These are phyloP conservation scores for Aspergillus sp. DNA, from an alignment of 2,329 filamentous ascomycete genomes.

Conservation along the genomic window DNA sequence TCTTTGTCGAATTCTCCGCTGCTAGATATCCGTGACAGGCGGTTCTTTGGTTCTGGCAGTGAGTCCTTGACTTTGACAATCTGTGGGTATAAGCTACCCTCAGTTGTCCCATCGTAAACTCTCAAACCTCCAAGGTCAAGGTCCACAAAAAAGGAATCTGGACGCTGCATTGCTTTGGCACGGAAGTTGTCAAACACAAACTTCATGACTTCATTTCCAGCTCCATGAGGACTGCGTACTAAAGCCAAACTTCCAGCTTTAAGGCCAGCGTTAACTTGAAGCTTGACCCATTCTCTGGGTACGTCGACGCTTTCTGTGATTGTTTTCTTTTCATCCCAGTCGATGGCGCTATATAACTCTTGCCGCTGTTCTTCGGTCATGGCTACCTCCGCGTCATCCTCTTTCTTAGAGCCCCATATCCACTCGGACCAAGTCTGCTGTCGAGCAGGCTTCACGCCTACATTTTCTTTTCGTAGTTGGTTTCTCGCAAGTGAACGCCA, in stretches of 20 bases:
- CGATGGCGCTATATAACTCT: slow-evolving; percentile 94
- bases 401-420: slow-evolving; percentile 81
- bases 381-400: slow-evolving; percentile 73
- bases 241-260: slow-evolving; percentile 95
- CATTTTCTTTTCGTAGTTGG: slow-evolving; percentile 91
- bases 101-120: slow-evolving; percentile 93
- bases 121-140: slow-evolving; percentile 88
- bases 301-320: slow-evolving; percentile 84
- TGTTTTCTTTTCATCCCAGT: slow-evolving; percentile 95
- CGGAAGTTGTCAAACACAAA: slow-evolving; percentile 94
- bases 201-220: slow-evolving; percentile 77
- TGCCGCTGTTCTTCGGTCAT: slow-evolving; percentile 96
- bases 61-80: slow-evolving; percentile 95
- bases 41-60: slow-evolving; percentile 55
- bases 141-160: slow-evolving; percentile 86
- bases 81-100: slow-evolving; percentile 86
- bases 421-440: slow-evolving; percentile 89
- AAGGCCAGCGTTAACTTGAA: slow-evolving; percentile 90
- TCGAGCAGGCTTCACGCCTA: slow-evolving; percentile 68
- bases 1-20: slow-evolving; percentile 41
- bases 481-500: slow-evolving; percentile 94
- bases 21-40: slow-evolving; percentile 24
- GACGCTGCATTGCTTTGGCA: slow-evolving; percentile 83
- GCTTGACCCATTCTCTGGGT: slow-evolving; percentile 86
- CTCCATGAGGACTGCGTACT: slow-evolving; percentile 78